Base-by-base conservation (phyloP, 176 grass and related monocot genomes). In the Zoysia pacifica region DNA sequence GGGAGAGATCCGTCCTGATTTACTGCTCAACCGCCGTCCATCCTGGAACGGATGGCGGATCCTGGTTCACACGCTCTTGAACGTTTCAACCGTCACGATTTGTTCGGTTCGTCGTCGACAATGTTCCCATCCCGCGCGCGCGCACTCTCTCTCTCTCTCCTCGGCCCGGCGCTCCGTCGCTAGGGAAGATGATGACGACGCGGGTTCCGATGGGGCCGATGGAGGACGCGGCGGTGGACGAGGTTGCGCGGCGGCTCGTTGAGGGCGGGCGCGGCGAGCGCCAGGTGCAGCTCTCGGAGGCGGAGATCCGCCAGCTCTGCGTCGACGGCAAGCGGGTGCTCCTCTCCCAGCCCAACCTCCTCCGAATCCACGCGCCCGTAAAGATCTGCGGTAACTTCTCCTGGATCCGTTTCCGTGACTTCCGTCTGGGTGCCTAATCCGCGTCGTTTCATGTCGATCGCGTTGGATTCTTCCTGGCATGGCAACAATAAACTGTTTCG, bases 251-350 rank as follows among this genome's bases (percentile, higher is more conserved):
- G 43, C 86, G 94, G 44, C 73, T 97, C 20, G 62, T 91, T 5
- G 90, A 92, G 40, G 93, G 88, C 39, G 91, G 91, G 68, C 80
- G 89, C 48, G 72, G 77, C 28, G 87, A 87, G 18, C 83, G 81
- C 62, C 94, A 94, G 91, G 94, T 97, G 43, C 84, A 89, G 82
- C 83, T 97, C 37, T 97, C 91, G 35, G 94, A 97, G 88, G 84
- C 91, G 79, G 94, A 94, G 91, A 97, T 97, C 81, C 89, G 94
- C 15, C 91, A 94, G 82, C 94, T 97, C 66, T 97, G 94, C 86
- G 91, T 97, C 40, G 91, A 97, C 63, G 94, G 91, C 5, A 97
- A 94, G 79, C 81, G 84, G 46, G 91, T 94, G 65, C 79, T 97
- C 36, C 87, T 97, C 72, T 87, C 91, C 60, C 89, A 97, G 89